Evolutionary conservation across 306 rosid species (phyloP), one percentile per base, ranked within the genome.

Genomic region (Prunus fruticosa): DNA sequence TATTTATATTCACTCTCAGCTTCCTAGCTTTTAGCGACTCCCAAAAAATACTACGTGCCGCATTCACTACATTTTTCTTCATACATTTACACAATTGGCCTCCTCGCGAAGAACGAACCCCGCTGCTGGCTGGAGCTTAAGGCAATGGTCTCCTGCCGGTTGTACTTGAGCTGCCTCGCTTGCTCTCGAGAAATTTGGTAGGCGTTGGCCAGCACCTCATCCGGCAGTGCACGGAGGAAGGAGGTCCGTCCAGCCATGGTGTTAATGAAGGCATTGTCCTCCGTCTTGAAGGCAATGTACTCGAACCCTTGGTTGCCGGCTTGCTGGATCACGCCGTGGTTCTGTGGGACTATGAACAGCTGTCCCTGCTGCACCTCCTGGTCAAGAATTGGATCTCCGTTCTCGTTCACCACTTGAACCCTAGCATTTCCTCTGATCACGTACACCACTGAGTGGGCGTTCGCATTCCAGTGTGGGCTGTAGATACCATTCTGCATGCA

Each of bases 251-350:
- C 97, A 0, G 84, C 90, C 2, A 93, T 78, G 3, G 84, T 78
- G 38, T 27, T 84, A 0, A 81, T 67, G 71, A 6, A n/a, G 13
- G 93, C 88, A 2, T 23, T 67, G 18, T 84, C 87, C 64, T 75
- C 72, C 0, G 96, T 92, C 88, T 86, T 89, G 83, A 89, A 91
- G 18, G 90, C 14, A 4, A 89, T 74, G 72, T 86, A 89, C 54
- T 38, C 46, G 76, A 88, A 91, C 23, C 77, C 80, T 23, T 86
- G 82, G 13, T 77, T 51, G 16, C 57, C 32, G 1, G 94, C 81
- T 18, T 53, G 74, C 19, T 79, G 78, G 14, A 88, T 85, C 9
- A 87, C 49, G 0, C 73, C 91, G 68, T 71, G 89, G 84, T 85
- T 86, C 54, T 93, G 96, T 28, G 96, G 94, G 7, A 90, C 73